A percentile compares a stretch with the other conserved stretches of the same genome.
Conservation (phyloP, 441 rosid species). For the Syzygium malaccense region DNA sequence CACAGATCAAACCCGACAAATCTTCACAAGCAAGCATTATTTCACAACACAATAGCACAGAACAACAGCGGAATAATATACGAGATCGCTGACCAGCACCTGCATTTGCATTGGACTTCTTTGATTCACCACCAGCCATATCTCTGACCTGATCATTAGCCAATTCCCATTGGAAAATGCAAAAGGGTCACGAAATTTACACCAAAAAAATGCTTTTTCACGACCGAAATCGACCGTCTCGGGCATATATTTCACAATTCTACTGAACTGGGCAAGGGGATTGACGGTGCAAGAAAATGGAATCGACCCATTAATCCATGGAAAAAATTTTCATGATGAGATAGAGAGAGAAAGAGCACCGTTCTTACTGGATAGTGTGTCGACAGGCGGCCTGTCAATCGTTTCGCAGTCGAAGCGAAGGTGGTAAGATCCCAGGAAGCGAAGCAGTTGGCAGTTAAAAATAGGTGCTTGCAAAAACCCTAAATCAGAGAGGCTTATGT, state of each 20-base stretch:
- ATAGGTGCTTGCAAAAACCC: background rate
- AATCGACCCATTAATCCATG: background rate
- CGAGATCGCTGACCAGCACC: slow-evolving; percentile 2
- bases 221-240: background rate
- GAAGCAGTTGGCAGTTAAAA: background rate
- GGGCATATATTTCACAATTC: background rate
- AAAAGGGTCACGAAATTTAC: background rate
- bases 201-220: background rate
- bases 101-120: background rate
- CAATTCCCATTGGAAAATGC: background rate
- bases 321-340: background rate
- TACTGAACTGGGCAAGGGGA: background rate
- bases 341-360: background rate
- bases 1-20: background rate
- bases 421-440: background rate
- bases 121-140: slow-evolving; percentile 13
- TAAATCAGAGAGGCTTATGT: background rate
- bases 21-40: background rate
- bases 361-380: background rate
- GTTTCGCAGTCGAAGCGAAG: background rate
- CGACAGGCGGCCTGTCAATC: background rate
- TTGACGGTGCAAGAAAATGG: background rate
- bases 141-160: background rate
- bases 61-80: background rate
- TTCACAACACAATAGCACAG: background rate